Percentiles rank a stretch among this genome's conserved stretches.
phyloP scores from a whole-genome alignment of 805 yeast species.

The Jamesozyma spencerorum region DNA sequence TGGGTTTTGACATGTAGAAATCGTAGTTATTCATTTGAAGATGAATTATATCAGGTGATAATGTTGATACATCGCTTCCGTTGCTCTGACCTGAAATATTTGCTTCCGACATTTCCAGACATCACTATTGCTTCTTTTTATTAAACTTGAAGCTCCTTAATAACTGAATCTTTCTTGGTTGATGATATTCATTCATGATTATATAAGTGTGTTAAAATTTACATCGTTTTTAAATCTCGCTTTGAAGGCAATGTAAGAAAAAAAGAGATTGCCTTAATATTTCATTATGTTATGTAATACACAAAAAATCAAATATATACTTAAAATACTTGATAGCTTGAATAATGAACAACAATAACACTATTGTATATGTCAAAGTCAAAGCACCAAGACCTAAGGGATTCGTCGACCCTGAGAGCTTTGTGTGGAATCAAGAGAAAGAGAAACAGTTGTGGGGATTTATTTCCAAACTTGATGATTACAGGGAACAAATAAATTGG shows the following conservation, averaged over 20 bases:
- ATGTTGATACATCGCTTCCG: conserved; percentile 1
- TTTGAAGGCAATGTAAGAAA: too few species aligned
- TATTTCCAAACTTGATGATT: conserved; percentile 17
- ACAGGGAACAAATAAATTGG: conserved; percentile 25
- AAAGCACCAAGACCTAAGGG: conserved; percentile 35
- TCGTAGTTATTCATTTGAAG: conserved; percentile 59
- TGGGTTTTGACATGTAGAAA: conserved; percentile 51
- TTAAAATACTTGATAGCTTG: neutral
- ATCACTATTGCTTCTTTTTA: neutral
- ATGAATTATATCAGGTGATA: conserved; percentile 21
- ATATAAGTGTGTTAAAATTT: too few species aligned
- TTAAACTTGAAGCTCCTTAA: too few species aligned
- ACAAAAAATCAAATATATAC: conserved; percentile 1
- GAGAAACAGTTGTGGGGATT: conserved; percentile 28
- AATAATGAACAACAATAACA: conserved; percentile 24
- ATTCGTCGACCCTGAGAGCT: conserved; percentile 32
- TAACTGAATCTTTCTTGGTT: too few species aligned
- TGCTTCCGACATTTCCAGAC: neutral
- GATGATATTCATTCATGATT: too few species aligned
- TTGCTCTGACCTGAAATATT: neutral
- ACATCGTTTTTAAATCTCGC: too few species aligned
- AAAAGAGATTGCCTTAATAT: too few species aligned
- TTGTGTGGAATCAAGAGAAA: conserved; percentile 27
- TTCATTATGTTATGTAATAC: too few species aligned
- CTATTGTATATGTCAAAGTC: conserved; percentile 37